Evolutionary conservation across 352 stramenopile species (phyloP).

Genomic region (Pythium dissimile): DNA sequence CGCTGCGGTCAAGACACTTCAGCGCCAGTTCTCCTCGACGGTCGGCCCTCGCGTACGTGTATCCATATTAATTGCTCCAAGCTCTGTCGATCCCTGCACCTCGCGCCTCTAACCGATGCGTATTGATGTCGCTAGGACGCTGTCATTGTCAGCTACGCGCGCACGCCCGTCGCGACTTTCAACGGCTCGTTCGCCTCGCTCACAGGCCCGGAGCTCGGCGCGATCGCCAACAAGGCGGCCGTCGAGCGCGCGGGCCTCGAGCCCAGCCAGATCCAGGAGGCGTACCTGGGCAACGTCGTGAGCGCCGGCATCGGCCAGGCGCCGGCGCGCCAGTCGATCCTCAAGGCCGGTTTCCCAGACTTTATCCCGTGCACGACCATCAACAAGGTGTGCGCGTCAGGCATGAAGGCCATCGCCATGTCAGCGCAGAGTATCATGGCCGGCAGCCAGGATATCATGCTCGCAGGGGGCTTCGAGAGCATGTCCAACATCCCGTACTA

Average conservation of each 20-base stretch:
- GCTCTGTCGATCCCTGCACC: not conserved
- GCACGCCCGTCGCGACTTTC: conserved; percentile 97
- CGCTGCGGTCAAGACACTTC: conserved; percentile 26
- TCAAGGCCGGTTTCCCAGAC: conserved; percentile 89
- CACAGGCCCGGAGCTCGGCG: conserved; percentile 88
- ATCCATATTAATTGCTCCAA: not conserved
- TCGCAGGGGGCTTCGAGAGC: conserved; percentile 96
- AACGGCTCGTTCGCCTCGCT: conserved; percentile 89
- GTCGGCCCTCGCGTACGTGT: conserved; percentile 33
- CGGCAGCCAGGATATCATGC: conserved; percentile 82
- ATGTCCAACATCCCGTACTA: conserved; percentile 99
- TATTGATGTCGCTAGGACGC: conserved; percentile 51
- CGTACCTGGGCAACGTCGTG: conserved; percentile 97
- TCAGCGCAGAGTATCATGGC: conserved; percentile 88
- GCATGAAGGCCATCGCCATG: conserved; percentile 91
- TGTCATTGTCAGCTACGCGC: conserved; percentile 94
- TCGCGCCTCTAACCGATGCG: not conserved
- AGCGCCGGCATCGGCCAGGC: conserved; percentile 95
- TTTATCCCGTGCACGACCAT: conserved; percentile 96
- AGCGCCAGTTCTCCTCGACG: conserved; percentile 41
- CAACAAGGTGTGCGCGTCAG: conserved; percentile 98
- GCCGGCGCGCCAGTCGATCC: conserved; percentile 91
- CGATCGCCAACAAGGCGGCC: conserved; percentile 88
- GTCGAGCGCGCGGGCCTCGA: conserved; percentile 71
- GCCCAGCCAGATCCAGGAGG: conserved; percentile 91